These are phyloP conservation scores for Alternaria arborescens DNA, from an alignment of 2,329 filamentous ascomycete genomes.

Conservation along the genomic window DNA sequence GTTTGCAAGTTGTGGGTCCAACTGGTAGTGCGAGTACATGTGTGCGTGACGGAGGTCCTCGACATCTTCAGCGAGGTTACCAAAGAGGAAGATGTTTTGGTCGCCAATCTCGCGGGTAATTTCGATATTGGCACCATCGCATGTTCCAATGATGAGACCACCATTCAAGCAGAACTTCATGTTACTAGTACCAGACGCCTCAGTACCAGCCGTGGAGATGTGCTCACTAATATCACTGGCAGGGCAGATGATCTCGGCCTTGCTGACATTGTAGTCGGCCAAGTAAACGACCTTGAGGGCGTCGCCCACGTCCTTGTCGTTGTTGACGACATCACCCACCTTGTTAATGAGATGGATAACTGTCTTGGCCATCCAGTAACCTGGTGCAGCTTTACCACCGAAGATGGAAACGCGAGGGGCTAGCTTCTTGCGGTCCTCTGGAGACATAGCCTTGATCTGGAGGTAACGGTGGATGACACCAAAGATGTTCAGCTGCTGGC, in stretches of 20 bases:
- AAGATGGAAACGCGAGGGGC: constrained; percentile 93
- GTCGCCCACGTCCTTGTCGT: constrained; percentile 89
- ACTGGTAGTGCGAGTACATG: constrained; percentile 78
- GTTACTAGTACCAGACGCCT: constrained; percentile 89
- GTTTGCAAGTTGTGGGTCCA: constrained; percentile 78
- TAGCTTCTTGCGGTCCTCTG: constrained; percentile 86
- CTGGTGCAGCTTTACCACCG: constrained; percentile 95
- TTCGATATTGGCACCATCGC: constrained; percentile 97
- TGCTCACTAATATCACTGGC: constrained; percentile 98
- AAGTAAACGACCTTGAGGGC: constrained; percentile 96
- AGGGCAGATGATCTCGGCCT: constrained; percentile 94
- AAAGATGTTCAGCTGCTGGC: constrained; percentile 98
- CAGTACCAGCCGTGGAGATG: constrained; percentile 96
- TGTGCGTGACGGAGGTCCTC: constrained; percentile 93
- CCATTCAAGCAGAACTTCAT: constrained; percentile 99
- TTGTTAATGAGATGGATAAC: constrained; percentile 97
- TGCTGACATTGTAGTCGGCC: constrained; percentile 99
- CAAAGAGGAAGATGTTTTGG: constrained; percentile 98
- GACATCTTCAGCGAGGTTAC: constrained; percentile 93
- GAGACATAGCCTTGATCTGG: constrained; percentile 81
- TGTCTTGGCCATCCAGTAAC: constrained; percentile 99
- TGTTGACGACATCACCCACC: constrained; percentile 89
- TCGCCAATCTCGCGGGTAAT: constrained; percentile 97
- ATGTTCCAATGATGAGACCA: constrained; percentile 96
- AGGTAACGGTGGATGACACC: constrained; percentile 96